These are phyloP conservation scores for Penicillium sp. DNA, from an alignment of 2,329 filamentous ascomycete genomes.

Conservation along the genomic window DNA sequence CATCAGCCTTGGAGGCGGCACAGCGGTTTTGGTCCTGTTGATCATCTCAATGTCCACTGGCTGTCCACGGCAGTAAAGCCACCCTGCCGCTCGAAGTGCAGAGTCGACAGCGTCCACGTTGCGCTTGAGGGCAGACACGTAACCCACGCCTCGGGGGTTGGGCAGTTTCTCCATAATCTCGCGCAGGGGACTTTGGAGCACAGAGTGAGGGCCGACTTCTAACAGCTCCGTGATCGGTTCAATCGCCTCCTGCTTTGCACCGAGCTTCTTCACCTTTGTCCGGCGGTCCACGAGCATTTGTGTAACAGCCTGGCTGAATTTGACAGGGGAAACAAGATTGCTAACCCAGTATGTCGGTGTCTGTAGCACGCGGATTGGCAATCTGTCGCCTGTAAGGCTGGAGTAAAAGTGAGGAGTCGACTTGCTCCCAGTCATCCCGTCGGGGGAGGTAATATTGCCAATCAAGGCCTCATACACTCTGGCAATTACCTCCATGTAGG, in stretches of 20 bases:
- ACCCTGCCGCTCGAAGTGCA: too few species aligned
- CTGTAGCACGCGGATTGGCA: constrained; percentile 20
- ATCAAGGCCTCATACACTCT: too few species aligned
- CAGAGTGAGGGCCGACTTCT: constrained; percentile 28
- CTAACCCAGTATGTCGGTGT: constrained; percentile 36
- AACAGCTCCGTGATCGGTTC: too few species aligned
- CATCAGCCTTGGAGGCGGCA: not conserved
- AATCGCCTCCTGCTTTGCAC: too few species aligned
- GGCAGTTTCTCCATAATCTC: constrained; percentile 9
- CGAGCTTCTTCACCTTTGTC: constrained; percentile 23
- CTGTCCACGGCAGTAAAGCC: constrained; percentile 9
- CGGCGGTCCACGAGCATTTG: constrained; percentile 17
- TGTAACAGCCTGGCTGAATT: constrained; percentile 38
- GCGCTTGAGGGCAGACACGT: constrained; percentile 13
- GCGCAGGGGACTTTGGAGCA: constrained; percentile 21
- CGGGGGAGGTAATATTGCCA: too few species aligned
- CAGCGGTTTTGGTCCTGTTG: too few species aligned
- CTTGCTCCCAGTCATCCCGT: too few species aligned
- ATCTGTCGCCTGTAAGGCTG: not conserved
- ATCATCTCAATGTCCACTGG: constrained; percentile 6
- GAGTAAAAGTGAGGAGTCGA: too few species aligned
- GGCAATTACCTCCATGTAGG: constrained; percentile 35
- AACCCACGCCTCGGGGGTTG: constrained; percentile 6
- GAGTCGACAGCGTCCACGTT: constrained; percentile 13
- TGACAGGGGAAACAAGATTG: constrained; percentile 39